Percentiles rank a stretch among this genome's conserved stretches.
Evolutionary conservation across 1,139 yeast species (phyloP).

Genomic region (Debaryomyces nepalensis): DNA sequence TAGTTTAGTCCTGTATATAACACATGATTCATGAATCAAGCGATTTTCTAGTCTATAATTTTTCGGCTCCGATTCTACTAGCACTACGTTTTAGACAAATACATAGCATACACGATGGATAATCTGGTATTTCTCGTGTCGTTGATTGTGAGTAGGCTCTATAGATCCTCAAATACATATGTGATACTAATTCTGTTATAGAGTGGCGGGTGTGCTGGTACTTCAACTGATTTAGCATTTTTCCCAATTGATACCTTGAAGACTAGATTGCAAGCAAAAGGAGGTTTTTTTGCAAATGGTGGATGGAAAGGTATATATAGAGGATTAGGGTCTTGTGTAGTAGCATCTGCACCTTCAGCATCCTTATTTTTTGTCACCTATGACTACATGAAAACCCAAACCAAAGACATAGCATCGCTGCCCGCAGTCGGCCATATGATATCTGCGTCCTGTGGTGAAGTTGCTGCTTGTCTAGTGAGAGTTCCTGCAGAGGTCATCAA

Average conservation of each 20-base stretch:
- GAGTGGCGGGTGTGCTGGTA: slow-evolving; percentile 97
- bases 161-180: neutral
- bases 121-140: slow-evolving; percentile 31
- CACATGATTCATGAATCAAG: slow-evolving; percentile 6
- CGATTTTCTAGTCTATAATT: neutral
- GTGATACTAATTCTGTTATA: slow-evolving; percentile 24
- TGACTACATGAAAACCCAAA: slow-evolving; percentile 67
- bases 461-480: slow-evolving; percentile 89
- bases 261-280: slow-evolving; percentile 92
- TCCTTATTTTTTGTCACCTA: slow-evolving; percentile 88
- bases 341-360: slow-evolving; percentile 96
- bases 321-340: slow-evolving; percentile 91
- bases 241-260: slow-evolving; percentile 96
- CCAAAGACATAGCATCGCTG: slow-evolving; percentile 40
- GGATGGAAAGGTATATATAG: slow-evolving; percentile 90
- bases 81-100: neutral
- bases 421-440: slow-evolving; percentile 74
- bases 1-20: slow-evolving; percentile 15
- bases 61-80: neutral
- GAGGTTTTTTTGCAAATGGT: slow-evolving; percentile 91
- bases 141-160: slow-evolving; percentile 31
- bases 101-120: slow-evolving; percentile 24
- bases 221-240: slow-evolving; percentile 90
- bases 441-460: slow-evolving; percentile 87
- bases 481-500: slow-evolving; percentile 97